phyloP scores from a whole-genome alignment of 208 protist species.

The Endotrypanum monterogeii region DNA sequence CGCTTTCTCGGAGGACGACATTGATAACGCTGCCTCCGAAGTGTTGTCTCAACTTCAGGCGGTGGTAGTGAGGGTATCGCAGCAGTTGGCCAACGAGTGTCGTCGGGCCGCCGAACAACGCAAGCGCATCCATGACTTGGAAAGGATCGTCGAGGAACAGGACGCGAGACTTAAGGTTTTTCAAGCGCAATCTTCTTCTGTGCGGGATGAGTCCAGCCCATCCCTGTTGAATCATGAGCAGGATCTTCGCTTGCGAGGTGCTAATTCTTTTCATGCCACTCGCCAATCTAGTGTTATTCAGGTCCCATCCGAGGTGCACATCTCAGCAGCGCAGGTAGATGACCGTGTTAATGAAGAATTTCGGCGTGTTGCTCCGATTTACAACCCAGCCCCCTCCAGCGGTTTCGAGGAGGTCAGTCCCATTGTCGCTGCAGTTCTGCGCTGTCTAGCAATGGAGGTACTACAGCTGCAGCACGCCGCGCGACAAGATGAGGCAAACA shows the following conservation, averaged over 20 bases:
- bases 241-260: conserved; percentile 20
- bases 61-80: conserved; percentile 45
- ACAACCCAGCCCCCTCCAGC: background rate
- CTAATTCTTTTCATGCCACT: background rate
- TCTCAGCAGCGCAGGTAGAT: conserved; percentile 26
- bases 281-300: background rate
- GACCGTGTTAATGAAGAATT: conserved; percentile 15
- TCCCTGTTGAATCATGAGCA: conserved; percentile 38
- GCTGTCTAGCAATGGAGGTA: conserved; percentile 45
- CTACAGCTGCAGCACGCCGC: conserved; percentile 26
- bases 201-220: conserved; percentile 33
- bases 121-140: conserved; percentile 35
- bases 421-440: conserved; percentile 33
- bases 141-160: conserved; percentile 41
- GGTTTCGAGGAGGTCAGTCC: conserved; percentile 34
- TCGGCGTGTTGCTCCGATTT: background rate
- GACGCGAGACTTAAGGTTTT: conserved; percentile 52
- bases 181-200: conserved; percentile 25
- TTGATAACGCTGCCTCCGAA: conserved; percentile 28
- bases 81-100: conserved; percentile 41
- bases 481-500: background rate
- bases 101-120: conserved; percentile 33
- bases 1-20: background rate
- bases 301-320: background rate
- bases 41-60: conserved; percentile 49